Evolutionary conservation across 768 basidiomycete genomes (phyloP), one percentile per base, ranked within the genome.

Genomic region (Termitomyces sp.): DNA sequence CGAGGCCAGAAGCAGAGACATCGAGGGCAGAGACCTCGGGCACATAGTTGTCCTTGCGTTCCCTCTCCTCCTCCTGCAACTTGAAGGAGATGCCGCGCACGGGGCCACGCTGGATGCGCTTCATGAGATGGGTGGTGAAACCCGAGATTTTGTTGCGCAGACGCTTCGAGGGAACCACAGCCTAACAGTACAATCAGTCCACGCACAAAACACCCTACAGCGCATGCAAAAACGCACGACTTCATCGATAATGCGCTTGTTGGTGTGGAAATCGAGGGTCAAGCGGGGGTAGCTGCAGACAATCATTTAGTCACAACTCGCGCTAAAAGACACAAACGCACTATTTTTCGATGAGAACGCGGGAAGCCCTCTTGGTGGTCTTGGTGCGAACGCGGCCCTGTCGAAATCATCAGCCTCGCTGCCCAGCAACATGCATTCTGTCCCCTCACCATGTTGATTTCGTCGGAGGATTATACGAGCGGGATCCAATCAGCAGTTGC

Each of bases 71-170:
- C 72, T 98, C 97, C 75, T 99, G 97, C 66, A 99, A 90, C 78
- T 98, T 97, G 93, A 98, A 99, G 57, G 97, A 98, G 74, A 99
- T 99, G 68, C 97, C 97, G 64, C 94, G 93, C 63, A 99, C 97
- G 68, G 97, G 97, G 3, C 97, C 97, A 59, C 87, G 87, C 76
- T 97, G 94, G 69, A 99, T 99, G 70, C 97, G 94, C 85, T 94
- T 98, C 97, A 99, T 99, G 75, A 99, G 81, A 73, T 99, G 97
- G 68, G 97, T 99, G 59, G 97, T 99, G 86, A 98, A 99, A 48
- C 97, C 97, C 12, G 96, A 88, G 70, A 99, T 90, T 85, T 99
- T 99, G 91, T 99, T 99, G 72, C 97, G 87, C 68, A 99, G 87
- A 66, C 96, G 93, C 80, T 99, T 98, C 57, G 97, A 98, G 59